A percentile compares a stretch with the other conserved stretches of the same genome.
Conservation (phyloP, 495 filamentous ascomycete genomes). For the Penicillium coffeae region DNA sequence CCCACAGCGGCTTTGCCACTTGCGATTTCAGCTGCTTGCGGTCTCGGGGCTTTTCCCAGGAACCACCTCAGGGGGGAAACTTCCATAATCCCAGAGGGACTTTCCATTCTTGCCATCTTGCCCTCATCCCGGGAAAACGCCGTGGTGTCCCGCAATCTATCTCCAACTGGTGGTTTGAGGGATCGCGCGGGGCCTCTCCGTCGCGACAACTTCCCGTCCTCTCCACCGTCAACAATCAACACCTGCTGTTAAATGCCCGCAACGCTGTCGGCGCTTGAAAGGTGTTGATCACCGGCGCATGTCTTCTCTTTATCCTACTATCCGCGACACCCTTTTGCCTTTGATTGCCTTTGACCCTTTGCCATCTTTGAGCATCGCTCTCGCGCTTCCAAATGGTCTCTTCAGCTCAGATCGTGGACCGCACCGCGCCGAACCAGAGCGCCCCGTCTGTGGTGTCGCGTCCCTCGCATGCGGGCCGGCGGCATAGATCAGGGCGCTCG, state of each 20-base stretch:
- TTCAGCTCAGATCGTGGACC: conserved; percentile 61
- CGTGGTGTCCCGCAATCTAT: neutral
- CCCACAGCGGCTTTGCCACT: conserved; percentile 9
- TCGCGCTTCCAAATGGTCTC: conserved; percentile 58
- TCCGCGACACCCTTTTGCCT: conserved; percentile 2
- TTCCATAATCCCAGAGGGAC: neutral
- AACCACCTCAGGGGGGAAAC: neutral
- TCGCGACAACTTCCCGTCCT: neutral
- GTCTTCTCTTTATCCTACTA: no score
- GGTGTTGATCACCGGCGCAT: conserved; percentile 22
- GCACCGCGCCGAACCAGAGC: conserved; percentile 44
- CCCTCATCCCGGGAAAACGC: neutral
- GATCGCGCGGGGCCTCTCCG: neutral
- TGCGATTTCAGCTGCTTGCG: conserved; percentile 18
- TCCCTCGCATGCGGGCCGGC: conserved; percentile 50
- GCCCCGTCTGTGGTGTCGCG: conserved; percentile 59
- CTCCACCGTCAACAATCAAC: neutral
- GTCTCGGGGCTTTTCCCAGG: neutral
- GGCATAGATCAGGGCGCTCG: conserved; percentile 73
- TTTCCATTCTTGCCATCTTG: conserved; percentile 1
- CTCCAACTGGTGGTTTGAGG: neutral
- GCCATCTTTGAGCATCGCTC: neutral
- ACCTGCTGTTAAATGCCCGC: conserved; percentile 12
- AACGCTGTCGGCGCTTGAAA: conserved; percentile 6
- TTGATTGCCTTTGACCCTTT: neutral